Conservation (phyloP, 805 yeast species). For the Yarrowia hollandica region DNA sequence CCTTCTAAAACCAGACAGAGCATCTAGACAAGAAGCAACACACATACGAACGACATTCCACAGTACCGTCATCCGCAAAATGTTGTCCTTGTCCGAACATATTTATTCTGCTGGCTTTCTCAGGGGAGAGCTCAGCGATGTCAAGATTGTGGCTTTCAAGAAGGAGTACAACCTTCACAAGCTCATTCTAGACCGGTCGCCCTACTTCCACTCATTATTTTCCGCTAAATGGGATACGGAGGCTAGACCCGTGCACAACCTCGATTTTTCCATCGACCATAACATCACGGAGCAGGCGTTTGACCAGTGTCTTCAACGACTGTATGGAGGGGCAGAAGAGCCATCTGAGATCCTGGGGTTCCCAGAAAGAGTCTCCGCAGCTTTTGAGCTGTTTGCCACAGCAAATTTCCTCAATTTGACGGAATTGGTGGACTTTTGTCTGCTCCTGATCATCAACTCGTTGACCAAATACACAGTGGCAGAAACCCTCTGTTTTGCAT, state of each 20-base stretch:
- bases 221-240: conserved; percentile 46
- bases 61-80: too few species aligned
- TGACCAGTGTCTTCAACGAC: conserved; percentile 49
- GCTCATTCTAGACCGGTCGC: conserved; percentile 49
- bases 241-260: conserved; percentile 33
- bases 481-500: conserved; percentile 47
- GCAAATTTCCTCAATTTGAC: conserved; percentile 53
- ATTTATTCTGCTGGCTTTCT: conserved; percentile 2
- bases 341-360: conserved; percentile 8
- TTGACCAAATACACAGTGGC: conserved; percentile 45
- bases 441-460: conserved; percentile 44
- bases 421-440: conserved; percentile 48
- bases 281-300: conserved; percentile 49
- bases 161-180: conserved; percentile 49
- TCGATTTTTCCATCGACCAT: conserved; percentile 46
- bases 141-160: conserved; percentile 50
- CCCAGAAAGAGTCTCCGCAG: conserved; percentile 15
- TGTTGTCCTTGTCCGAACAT: conserved; percentile 5
- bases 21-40: too few species aligned
- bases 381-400: conserved; percentile 30
- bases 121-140: conserved; percentile 37
- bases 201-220: conserved; percentile 51
- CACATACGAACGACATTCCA: neutral
- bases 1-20: neutral
- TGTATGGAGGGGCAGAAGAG: conserved; percentile 47